Base-by-base conservation (phyloP, 2,329 filamentous ascomycete species). In the Periconia sp. region DNA sequence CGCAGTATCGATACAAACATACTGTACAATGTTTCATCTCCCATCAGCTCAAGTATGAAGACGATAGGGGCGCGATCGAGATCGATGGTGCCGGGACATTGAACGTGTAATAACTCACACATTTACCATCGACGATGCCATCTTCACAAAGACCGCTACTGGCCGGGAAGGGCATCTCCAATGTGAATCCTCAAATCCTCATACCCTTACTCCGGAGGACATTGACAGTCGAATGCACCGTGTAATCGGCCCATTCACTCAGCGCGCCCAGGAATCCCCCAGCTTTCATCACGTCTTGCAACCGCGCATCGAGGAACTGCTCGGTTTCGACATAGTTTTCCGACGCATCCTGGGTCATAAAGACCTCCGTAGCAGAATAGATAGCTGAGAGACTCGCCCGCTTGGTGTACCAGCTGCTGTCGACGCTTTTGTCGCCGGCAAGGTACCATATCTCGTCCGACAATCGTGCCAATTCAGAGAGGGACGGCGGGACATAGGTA, bases 401-500 rank as follows among this genome's bases (percentile, higher is more conserved):
- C 65, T 86, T 87, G 2, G 84, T 85, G 59, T 99, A 99, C 94
- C 94, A 99, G 4, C 84, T 86, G 4, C 83, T 81, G 69, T 97
- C 92, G 47, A 96, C 88, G 16, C 85, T 81, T 16, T 74, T 78
- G 69, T 97, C 94, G 36, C 90, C 89, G 0, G 92, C 83, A 4
- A 96, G 82, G 62, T 88, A 91, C 79, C 88, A 89, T 37, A 99
- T 95, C 69, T 99, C 94, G 68, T 96, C 92, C n/a, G 87, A 82
- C 4, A 99, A 82, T 36, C 81, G 77, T 29, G 87, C 85, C 4
- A 99, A 81, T 73, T 97, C 94, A 31, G 79, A 79, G 3, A 96
- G 67, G 0, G 91, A 92, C 7, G 83, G 73, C 0, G 89, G 83
- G 23, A 95, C 80, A 68, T 92, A 87, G 47, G 80, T 82, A 0